These are phyloP conservation scores for Syzygium syzygioides DNA, from an alignment of 441 rosid species.

Conservation along the genomic window DNA sequence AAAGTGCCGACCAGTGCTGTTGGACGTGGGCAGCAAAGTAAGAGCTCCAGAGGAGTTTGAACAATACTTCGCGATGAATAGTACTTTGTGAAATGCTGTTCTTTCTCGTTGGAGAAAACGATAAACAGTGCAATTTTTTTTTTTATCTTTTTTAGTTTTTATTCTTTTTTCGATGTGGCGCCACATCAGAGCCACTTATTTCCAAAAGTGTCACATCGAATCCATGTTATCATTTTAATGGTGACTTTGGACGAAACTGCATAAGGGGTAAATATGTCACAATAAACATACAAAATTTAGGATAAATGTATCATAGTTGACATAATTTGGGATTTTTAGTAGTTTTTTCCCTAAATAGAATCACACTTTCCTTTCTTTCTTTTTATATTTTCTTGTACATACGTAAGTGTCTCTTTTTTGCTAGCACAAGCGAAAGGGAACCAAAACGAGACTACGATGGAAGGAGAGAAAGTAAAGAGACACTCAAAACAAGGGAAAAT, in stretches of 20 bases:
- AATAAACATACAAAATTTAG: too few relatives aligned
- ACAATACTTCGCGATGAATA: neutral
- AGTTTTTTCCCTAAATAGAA: neutral
- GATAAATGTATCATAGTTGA: rapidly evolving
- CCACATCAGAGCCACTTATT: neutral
- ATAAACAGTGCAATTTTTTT: neutral
- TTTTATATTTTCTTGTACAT: neutral
- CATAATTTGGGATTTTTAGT: neutral
- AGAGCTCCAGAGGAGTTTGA: neutral
- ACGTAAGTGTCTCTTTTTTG: neutral
- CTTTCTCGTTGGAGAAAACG: neutral
- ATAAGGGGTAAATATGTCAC: neutral
- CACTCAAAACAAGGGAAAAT: neutral
- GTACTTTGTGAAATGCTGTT: too few relatives aligned
- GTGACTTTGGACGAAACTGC: neutral
- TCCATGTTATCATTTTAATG: neutral
- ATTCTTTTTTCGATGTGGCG: too few relatives aligned
- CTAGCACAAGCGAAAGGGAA: neutral
- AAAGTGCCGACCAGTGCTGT: neutral
- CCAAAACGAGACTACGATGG: neutral
- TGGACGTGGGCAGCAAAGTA: neutral
- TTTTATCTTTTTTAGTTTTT: neutral
- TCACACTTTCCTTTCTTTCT: neutral
- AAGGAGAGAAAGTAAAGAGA: neutral
- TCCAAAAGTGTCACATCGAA: neutral